Conservation (phyloP, 257 asterid genomes). For the Fraxinus anomala region DNA sequence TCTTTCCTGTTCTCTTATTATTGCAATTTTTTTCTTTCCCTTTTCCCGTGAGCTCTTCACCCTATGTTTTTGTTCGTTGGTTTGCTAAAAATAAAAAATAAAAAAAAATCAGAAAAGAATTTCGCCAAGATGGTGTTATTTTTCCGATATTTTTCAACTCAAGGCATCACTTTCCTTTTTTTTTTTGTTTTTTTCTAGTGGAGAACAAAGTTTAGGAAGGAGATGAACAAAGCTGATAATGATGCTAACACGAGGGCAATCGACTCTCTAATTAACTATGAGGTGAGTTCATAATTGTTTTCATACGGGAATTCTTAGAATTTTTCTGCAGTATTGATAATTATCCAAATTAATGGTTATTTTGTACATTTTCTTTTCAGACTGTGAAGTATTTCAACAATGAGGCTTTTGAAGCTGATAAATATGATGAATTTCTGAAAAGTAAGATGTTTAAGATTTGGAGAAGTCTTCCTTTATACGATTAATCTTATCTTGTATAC, state of each 20-base stretch:
- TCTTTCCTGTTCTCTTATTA: not conserved
- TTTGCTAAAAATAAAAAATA: not conserved
- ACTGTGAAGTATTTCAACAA: conserved; percentile 98
- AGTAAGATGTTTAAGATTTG: conserved; percentile 60
- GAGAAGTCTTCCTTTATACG: conserved; percentile 12
- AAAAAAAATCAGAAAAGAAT: no score
- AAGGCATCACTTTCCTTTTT: conserved; percentile 22
- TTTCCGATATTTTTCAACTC: conserved; percentile 21
- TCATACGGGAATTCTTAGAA: conserved; percentile 16
- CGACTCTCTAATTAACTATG: conserved; percentile 94
- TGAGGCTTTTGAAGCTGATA: conserved; percentile 82
- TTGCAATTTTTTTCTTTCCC: conserved; percentile 1
- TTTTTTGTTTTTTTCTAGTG: conserved; percentile 49
- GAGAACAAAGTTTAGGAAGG: conserved; percentile 97
- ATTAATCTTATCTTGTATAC: conserved; percentile 14
- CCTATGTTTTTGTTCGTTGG: not conserved
- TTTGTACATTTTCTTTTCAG: conserved; percentile 46
- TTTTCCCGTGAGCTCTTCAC: not conserved
- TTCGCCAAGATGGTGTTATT: conserved; percentile 16
- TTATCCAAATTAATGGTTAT: conserved; percentile 18
- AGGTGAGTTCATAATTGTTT: conserved; percentile 51
- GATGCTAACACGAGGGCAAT: conserved; percentile 89
- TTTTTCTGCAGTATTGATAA: conserved; percentile 13
- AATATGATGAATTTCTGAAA: conserved; percentile 78
- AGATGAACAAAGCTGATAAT: conserved; percentile 96